A percentile compares a stretch with the other conserved stretches of the same genome.
These are phyloP conservation scores for Metarhizium robertsii DNA, from an alignment of 2,329 filamentous ascomycete genomes.

Conservation along the genomic window DNA sequence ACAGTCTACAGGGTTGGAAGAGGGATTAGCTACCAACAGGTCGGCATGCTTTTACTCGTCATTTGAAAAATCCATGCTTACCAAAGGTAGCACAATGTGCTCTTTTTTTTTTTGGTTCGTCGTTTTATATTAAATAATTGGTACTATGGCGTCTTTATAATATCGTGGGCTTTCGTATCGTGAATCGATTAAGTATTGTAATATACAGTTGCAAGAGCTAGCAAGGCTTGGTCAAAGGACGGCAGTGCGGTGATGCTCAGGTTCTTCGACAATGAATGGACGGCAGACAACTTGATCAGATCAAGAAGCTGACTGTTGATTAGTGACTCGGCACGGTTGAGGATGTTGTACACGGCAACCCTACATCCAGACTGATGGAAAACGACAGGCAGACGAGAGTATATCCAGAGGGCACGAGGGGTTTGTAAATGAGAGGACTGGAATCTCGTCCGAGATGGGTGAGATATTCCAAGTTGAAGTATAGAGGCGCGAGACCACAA, in stretches of 20 bases:
- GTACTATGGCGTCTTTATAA: neutral
- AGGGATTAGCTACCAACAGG: neutral
- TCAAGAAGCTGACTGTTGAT: conserved; percentile 5
- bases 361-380: neutral
- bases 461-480: conserved; percentile 31
- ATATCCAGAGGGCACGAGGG: conserved; percentile 2
- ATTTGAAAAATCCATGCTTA: neutral
- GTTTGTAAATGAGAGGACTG: conserved; percentile 33
- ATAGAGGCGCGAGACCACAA: conserved; percentile 18
- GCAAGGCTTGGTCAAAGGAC: conserved; percentile 3
- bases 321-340: conserved; percentile 17
- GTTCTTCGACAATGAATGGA: conserved; percentile 32
- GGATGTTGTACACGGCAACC: conserved; percentile 20
- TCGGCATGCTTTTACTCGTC: neutral
- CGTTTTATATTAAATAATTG: neutral
- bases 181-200: conserved; percentile 9
- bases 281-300: conserved; percentile 19
- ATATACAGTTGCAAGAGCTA: conserved; percentile 8
- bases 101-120: neutral
- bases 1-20: conserved; percentile 1
- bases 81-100: neutral
- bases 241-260: conserved; percentile 10
- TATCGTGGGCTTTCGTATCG: conserved; percentile 7
- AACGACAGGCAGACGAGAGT: neutral
- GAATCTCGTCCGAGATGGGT: conserved; percentile 19